A percentile compares a stretch with the other conserved stretches of the same genome.
Evolutionary conservation across 2,329 filamentous ascomycete genomes (phyloP).

Genomic region (Hypoxylon sp.): DNA sequence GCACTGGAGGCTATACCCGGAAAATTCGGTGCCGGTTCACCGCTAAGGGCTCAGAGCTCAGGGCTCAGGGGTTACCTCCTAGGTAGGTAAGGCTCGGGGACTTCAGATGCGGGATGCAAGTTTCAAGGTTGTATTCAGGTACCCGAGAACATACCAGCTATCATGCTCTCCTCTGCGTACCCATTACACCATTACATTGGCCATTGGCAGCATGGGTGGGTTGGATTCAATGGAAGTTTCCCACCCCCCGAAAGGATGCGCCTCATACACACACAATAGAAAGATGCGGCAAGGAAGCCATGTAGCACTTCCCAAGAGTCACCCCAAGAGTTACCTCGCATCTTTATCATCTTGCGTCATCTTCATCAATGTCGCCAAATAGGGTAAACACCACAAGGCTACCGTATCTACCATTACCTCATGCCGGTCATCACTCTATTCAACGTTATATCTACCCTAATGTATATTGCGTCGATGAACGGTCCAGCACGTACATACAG

Average conservation of each 20-base stretch:
- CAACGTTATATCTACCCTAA: background rate
- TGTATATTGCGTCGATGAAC: conserved; percentile 6
- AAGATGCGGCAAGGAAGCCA: background rate
- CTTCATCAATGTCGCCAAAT: conserved; percentile 13
- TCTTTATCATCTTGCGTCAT: conserved; percentile 26
- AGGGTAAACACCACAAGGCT: conserved; percentile 19
- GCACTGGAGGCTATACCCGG: conserved; percentile 10
- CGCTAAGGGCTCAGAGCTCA: no score
- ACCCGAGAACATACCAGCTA: conserved; percentile 2
- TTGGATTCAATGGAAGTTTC: background rate
- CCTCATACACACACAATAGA: conserved; percentile 5
- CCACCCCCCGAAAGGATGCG: background rate
- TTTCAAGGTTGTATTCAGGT: conserved; percentile 1
- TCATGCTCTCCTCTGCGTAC: conserved; percentile 1
- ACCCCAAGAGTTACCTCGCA: conserved; percentile 23
- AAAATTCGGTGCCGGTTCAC: conserved; percentile 28
- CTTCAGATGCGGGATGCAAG: background rate
- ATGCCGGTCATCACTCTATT: background rate
- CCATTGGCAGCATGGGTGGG: conserved; percentile 1
- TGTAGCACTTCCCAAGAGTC: conserved; percentile 27
- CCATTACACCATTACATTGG: no score
- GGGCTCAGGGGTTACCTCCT: no score
- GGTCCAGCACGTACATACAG: conserved; percentile 2
- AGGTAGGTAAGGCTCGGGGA: conserved; percentile 10
- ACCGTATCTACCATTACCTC: conserved; percentile 7